Base-by-base conservation (phyloP, 2,329 filamentous ascomycete species). In the Penicillium sp. region DNA sequence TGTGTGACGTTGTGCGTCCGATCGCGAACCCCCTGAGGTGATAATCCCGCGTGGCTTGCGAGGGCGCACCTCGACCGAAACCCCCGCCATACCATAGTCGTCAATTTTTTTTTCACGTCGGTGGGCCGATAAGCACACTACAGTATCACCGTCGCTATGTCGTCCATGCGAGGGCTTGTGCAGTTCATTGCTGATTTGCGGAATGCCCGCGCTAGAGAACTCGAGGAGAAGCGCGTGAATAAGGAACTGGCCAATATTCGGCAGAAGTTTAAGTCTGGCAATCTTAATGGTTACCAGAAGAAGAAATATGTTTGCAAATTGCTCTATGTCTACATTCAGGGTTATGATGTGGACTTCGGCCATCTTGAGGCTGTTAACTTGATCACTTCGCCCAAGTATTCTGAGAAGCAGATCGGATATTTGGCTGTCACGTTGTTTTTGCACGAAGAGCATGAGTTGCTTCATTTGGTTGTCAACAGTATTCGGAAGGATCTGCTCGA, bases 261-360 rank as follows among this genome's bases (percentile, higher is more conserved):
- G 71, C 91, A 97, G 79, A 97, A 97, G 79, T 99, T 97, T 82
- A 96, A 96, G 84, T 90, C 94, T 75, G 93, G 92, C 64, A 94
- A 84, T 72, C 81, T 99, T 58, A 96, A 89, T 73, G 96, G 94
- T 65, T 99, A 99, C 74, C 92, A 97, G 82, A 97, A 96, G 83
- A 99, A 99, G 85, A 99, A 99, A 89, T 99, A 99, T 75, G 94
- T 99, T 66, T 99, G 94, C 90, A 99, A 99, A 87, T 86, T 99
- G 66, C 83, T 99, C 61, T 99, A 99, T 77, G 97, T 99, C 70
- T 99, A 99, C 77, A 99, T 99, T 60, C 85, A 99, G 64, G 94
- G 94, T 49, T 99, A 94, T 89, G 93, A 99, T 75, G 93, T 99
- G 78, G 96, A 97, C 76, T 99, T 99, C 76, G 94, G 94, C 55